Conservation (phyloP, 164 flowering plant genomes). For the Amborella trichopoda region DNA sequence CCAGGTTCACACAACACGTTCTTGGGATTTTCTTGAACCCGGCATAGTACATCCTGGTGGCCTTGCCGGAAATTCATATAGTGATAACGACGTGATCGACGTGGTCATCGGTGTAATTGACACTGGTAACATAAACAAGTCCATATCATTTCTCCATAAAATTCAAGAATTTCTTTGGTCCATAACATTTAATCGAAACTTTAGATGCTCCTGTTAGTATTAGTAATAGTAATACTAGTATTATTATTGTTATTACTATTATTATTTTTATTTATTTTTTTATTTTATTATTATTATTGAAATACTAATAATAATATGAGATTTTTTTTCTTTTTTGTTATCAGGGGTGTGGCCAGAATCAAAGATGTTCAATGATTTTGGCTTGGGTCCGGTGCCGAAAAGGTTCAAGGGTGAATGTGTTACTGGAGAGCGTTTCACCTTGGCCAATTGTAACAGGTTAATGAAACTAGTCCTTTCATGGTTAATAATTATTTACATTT, state of each 20-base stretch:
- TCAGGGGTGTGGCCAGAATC: conserved; percentile 57
- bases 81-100: too few species aligned
- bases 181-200: too few species aligned
- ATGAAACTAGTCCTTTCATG: not conserved
- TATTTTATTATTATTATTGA: too few species aligned
- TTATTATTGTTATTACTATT: too few species aligned
- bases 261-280: too few species aligned
- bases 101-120: conserved; percentile 41
- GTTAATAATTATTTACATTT: not conserved
- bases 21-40: conserved; percentile 52
- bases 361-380: conserved; percentile 37
- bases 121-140: conserved; percentile 17
- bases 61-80: too few species aligned
- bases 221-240: too few species aligned
- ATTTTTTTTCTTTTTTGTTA: too few species aligned
- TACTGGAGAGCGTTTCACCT: conserved; percentile 24
- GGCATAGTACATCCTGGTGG: too few species aligned
- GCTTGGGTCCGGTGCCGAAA: conserved; percentile 36
- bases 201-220: too few species aligned
- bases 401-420: conserved; percentile 51
- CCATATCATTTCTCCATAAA: not conserved
- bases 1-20: conserved; percentile 32
- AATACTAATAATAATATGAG: too few species aligned
- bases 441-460: conserved; percentile 47
- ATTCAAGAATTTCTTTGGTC: too few species aligned